Conservation (phyloP, 2,329 filamentous ascomycete species). For the Colletotrichum euphorbiae region DNA sequence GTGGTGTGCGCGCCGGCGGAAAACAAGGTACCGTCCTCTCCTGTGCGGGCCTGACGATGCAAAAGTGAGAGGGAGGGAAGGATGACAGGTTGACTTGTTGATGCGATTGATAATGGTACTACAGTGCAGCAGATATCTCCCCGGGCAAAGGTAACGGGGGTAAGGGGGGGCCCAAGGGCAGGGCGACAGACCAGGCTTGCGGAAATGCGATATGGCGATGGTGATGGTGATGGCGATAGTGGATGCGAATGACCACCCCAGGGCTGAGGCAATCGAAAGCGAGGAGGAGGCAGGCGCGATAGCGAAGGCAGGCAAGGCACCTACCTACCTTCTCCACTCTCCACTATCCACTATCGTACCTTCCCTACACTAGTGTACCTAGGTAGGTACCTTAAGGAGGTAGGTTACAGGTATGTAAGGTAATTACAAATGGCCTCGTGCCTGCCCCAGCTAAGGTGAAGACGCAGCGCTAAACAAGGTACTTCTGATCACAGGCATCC, state of each 20-base stretch:
- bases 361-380: too few relatives aligned
- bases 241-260: too few relatives aligned
- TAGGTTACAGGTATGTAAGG: too few relatives aligned
- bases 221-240: too few relatives aligned
- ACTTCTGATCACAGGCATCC: background rate
- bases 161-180: background rate
- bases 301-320: background rate
- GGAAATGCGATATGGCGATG: too few relatives aligned
- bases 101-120: background rate
- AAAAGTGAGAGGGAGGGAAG: constrained; percentile 1
- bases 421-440: background rate
- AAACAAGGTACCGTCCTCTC: constrained; percentile 21
- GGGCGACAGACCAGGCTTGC: too few relatives aligned
- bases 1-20: constrained; percentile 21
- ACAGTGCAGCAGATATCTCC: background rate
- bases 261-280: too few relatives aligned
- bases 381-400: too few relatives aligned
- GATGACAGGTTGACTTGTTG: constrained; percentile 20
- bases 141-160: background rate
- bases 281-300: too few relatives aligned
- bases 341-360: too few relatives aligned
- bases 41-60: background rate
- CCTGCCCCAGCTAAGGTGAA: background rate
- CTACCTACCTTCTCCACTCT: background rate
- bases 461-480: background rate